Conservation (phyloP, 805 yeast genomes). For the Lachancea waltii region DNA sequence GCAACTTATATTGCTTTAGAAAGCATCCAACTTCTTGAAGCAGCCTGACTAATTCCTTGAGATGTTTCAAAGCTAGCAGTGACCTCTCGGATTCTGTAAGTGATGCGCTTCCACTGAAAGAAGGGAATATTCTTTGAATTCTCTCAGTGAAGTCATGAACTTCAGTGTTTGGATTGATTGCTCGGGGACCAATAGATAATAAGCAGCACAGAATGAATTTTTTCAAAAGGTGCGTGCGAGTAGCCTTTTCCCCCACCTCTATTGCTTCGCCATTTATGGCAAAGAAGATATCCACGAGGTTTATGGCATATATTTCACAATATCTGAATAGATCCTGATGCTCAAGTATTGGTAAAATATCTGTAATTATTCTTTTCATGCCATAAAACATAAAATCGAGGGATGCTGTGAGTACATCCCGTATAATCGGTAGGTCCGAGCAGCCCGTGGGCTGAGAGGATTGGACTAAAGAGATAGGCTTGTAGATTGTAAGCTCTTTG, state of each 20-base stretch:
- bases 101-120: no score
- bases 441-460: constrained; percentile 5
- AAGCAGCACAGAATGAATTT: constrained; percentile 40
- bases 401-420: constrained; percentile 32
- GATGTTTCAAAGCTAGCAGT: constrained; percentile 12
- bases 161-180: no score
- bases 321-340: constrained; percentile 36
- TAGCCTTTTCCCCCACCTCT: constrained; percentile 28
- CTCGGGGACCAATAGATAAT: constrained; percentile 30
- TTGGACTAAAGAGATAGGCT: constrained; percentile 13
- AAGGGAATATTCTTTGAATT: no score
- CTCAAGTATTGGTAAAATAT: constrained; percentile 28
- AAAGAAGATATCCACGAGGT: constrained; percentile 27
- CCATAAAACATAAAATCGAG: constrained; percentile 27
- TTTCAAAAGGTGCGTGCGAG: constrained; percentile 35
- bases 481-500: constrained; percentile 29
- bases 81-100: constrained; percentile 18
- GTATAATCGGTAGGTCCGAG: constrained; percentile 15
- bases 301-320: constrained; percentile 39
- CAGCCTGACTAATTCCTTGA: constrained; percentile 9
- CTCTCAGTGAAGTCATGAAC: no score
- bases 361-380: constrained; percentile 22
- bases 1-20: constrained; percentile 1
- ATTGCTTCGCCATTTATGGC: constrained; percentile 15
- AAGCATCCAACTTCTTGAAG: neutral